A percentile compares a stretch with the other conserved stretches of the same genome.
Conservation (phyloP, 257 asterid species). For the Echites panduratus region DNA sequence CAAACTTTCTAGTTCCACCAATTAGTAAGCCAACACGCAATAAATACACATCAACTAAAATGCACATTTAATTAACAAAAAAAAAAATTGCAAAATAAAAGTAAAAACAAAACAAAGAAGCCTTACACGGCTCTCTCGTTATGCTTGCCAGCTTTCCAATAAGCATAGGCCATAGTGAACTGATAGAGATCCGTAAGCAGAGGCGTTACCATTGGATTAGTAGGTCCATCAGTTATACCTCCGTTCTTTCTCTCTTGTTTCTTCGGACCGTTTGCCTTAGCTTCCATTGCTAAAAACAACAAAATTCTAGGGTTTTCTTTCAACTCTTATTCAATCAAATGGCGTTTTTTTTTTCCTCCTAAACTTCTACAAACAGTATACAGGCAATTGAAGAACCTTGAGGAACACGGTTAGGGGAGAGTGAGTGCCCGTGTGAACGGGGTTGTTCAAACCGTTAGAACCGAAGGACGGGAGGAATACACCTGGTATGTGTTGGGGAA, state of each 20-base stretch:
- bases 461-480: conserved; percentile 8
- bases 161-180: conserved; percentile 98
- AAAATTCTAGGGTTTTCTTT: conserved; percentile 18
- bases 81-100: not conserved
- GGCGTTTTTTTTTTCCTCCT: not conserved
- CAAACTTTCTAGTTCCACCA: not conserved
- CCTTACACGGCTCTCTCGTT: conserved; percentile 85
- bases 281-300: conserved; percentile 28
- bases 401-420: conserved; percentile 11
- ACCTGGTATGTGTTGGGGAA: not conserved
- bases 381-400: conserved; percentile 5
- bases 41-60: not conserved
- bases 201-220: conserved; percentile 98
- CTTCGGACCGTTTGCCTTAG: conserved; percentile 39
- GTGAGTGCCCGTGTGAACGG: not conserved
- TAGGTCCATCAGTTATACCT: conserved; percentile 50
- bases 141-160: conserved; percentile 95
- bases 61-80: not conserved
- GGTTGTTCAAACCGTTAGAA: conserved; percentile 27
- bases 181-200: conserved; percentile 93
- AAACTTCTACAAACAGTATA: not conserved
- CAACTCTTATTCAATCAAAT: conserved; percentile 6
- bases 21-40: not conserved
- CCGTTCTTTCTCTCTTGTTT: conserved; percentile 20
- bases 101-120: not conserved